A percentile compares a stretch with the other conserved stretches of the same genome.
phyloP scores from a whole-genome alignment of 2,329 filamentous ascomycete species.

The Fusarium kyushuense region DNA sequence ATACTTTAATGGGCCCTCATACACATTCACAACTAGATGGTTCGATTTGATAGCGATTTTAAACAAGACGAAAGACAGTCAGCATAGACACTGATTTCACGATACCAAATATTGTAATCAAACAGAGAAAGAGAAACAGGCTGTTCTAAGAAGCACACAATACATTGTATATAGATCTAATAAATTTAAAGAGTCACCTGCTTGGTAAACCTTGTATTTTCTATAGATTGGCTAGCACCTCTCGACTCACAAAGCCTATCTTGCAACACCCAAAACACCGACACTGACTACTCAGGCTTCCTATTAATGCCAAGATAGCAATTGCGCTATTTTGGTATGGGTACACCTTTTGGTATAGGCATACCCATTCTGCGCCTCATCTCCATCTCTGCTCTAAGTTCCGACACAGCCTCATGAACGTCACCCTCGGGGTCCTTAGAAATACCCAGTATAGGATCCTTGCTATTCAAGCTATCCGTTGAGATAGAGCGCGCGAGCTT shows the following conservation, averaged over 20 bases:
- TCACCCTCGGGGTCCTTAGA: conserved; percentile 81
- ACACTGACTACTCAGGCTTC: not conserved
- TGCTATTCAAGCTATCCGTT: conserved; percentile 66
- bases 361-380: conserved; percentile 50
- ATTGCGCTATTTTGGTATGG: conserved; percentile 7
- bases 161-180: conserved; percentile 42
- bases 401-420: conserved; percentile 80
- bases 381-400: conserved; percentile 80
- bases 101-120: conserved; percentile 45
- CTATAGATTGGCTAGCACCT: not conserved
- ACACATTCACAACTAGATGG: conserved; percentile 41
- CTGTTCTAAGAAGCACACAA: conserved; percentile 16
- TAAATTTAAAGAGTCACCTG: conserved; percentile 40
- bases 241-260: not conserved
- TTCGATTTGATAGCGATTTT: conserved; percentile 40
- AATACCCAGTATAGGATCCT: conserved; percentile 79
- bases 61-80: conserved; percentile 26
- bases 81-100: conserved; percentile 44
- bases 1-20: conserved; percentile 13
- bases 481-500: conserved; percentile 64
- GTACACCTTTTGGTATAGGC: not conserved
- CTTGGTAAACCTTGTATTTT: not conserved
- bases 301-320: not conserved
- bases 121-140: conserved; percentile 20
- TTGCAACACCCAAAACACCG: conserved; percentile 12